Evolutionary conservation across 1,139 yeast genomes (phyloP).

Genomic region (Pichia sp.): DNA sequence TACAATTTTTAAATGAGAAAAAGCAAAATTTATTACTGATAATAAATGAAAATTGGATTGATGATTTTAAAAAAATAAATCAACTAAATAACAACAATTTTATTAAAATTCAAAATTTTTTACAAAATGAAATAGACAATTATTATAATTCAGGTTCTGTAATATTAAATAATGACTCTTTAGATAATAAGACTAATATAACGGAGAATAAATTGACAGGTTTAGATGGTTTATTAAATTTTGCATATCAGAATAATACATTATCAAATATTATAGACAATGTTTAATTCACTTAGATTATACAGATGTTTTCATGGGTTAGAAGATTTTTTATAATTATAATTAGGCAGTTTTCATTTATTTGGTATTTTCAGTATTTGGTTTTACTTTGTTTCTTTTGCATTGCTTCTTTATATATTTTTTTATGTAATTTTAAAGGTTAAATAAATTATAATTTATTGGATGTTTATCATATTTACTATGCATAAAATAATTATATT

Average conservation of each 20-base stretch:
- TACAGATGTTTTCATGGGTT: too few relatives aligned
- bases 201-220: slow-evolving; percentile 21
- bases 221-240: slow-evolving; percentile 26
- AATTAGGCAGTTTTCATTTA: too few relatives aligned
- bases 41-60: slow-evolving; percentile 47
- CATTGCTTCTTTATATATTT: too few relatives aligned
- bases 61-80: slow-evolving; percentile 55
- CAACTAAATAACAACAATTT: slow-evolving; percentile 48
- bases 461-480: too few relatives aligned
- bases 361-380: too few relatives aligned
- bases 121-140: slow-evolving; percentile 35
- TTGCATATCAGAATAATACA: slow-evolving; percentile 30
- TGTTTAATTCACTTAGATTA: slow-evolving; percentile 7
- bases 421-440: too few relatives aligned
- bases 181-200: neutral
- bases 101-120: slow-evolving; percentile 40
- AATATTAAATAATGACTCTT: slow-evolving; percentile 13
- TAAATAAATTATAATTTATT: too few relatives aligned
- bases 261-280: slow-evolving; percentile 26
- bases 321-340: too few relatives aligned
- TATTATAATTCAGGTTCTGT: slow-evolving; percentile 20
- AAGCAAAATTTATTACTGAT: slow-evolving; percentile 35
- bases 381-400: too few relatives aligned
- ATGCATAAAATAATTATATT: too few relatives aligned
- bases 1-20: slow-evolving; percentile 38